Percentiles rank a stretch among this genome's conserved stretches.
phyloP scores from a whole-genome alignment of 2,329 filamentous ascomycete genomes.

The Calonectria leucothoes region DNA sequence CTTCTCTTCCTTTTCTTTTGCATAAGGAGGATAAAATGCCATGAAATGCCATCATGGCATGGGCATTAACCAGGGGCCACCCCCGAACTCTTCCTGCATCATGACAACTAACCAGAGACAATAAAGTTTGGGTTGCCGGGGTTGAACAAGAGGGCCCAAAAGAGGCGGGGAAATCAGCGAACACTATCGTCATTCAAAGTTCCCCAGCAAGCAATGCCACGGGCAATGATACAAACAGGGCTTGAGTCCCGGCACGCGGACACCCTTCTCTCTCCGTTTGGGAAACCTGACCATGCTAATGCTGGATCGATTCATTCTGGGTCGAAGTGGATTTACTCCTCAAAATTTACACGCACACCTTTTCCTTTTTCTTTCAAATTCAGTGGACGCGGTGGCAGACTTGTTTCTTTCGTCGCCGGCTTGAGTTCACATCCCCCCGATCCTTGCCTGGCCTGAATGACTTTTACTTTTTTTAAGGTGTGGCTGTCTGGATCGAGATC shows the following conservation, averaged over 20 bases:
- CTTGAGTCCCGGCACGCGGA: background rate
- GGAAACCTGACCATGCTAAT: background rate
- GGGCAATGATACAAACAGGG: background rate
- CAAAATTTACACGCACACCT: background rate
- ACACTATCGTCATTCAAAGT: background rate
- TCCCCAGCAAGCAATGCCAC: background rate
- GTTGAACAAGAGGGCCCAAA: background rate
- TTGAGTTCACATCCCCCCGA: background rate
- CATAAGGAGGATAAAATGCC: background rate
- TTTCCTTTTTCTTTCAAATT: background rate
- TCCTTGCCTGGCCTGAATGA: background rate
- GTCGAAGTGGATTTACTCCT: background rate
- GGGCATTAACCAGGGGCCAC: background rate
- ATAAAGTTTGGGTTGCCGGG: background rate
- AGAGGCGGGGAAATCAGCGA: background rate
- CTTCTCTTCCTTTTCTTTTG: background rate
- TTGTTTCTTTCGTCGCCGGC: background rate
- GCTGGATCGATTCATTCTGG: background rate
- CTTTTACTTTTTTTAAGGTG: constrained; percentile 9
- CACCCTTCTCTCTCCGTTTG: background rate
- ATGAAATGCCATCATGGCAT: background rate
- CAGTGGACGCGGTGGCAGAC: background rate
- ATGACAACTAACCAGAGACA: background rate
- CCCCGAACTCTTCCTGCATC: background rate
- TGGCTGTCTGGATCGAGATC: constrained; percentile 17